Evolutionary conservation across 202 grass and related monocot genomes (phyloP).

Genomic region (Musa balbisiana): DNA sequence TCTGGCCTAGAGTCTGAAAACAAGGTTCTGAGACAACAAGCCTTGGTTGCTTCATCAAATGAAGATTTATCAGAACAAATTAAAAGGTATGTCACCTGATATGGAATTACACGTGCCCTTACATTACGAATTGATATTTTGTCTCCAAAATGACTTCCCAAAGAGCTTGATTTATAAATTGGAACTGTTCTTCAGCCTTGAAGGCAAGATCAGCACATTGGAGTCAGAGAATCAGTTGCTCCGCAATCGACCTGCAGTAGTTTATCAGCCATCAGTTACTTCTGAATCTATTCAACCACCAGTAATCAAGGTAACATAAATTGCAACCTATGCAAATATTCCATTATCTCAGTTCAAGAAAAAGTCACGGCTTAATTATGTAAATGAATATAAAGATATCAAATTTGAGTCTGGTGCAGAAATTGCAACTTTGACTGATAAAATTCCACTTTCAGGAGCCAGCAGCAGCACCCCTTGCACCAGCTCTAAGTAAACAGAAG

Average conservation of each 20-base stretch:
- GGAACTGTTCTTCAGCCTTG: conserved; percentile 34
- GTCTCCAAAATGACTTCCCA: conserved; percentile 9
- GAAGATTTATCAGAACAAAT: conserved; percentile 75
- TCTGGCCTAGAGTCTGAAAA: conserved; percentile 77
- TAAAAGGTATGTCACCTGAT: conserved; percentile 37
- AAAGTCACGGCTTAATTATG: background rate
- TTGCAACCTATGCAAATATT: background rate
- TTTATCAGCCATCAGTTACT: conserved; percentile 33
- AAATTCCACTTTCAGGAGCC: conserved; percentile 41
- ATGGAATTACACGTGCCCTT: background rate
- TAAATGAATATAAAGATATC: background rate
- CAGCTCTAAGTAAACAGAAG: conserved; percentile 82
- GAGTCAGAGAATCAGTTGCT: conserved; percentile 62
- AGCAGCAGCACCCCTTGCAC: conserved; percentile 9
- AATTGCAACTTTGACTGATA: background rate
- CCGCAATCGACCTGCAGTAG: conserved; percentile 31
- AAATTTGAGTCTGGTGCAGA: background rate
- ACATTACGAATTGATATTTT: conserved; percentile 6
- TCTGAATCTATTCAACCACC: conserved; percentile 27
- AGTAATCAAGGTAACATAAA: conserved; percentile 2
- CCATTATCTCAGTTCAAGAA: background rate
- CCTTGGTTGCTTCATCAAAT: conserved; percentile 67
- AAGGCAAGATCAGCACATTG: conserved; percentile 61
- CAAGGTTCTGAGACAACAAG: conserved; percentile 73
- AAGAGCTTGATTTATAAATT: conserved; percentile 9